phyloP scores from a whole-genome alignment of 2,329 filamentous ascomycete species.

The Colletotrichum cordylinicola region DNA sequence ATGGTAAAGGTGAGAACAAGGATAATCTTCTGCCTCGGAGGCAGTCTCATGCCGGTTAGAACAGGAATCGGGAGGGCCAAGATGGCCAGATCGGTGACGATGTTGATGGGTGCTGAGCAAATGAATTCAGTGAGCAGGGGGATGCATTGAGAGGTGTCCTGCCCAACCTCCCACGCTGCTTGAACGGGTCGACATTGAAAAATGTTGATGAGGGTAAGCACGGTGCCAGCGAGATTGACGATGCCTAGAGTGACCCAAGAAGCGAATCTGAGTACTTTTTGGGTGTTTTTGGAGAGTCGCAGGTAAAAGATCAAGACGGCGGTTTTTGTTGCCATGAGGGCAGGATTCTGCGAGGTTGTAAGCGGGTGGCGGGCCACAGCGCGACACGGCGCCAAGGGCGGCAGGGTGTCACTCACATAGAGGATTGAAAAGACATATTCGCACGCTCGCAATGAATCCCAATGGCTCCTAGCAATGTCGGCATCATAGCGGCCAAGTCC shows the following conservation, averaged over 20 bases:
- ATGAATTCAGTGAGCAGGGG: slow-evolving; percentile 68
- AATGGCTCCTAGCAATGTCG: slow-evolving; percentile 59
- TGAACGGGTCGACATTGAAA: slow-evolving; percentile 81
- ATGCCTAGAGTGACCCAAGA: slow-evolving; percentile 80
- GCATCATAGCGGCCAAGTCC: slow-evolving; percentile 73
- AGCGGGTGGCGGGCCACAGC: neutral
- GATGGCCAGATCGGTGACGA: slow-evolving; percentile 88
- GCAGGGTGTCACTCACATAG: slow-evolving; percentile 51
- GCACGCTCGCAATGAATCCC: slow-evolving; percentile 57
- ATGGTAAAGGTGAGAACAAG: slow-evolving; percentile 85
- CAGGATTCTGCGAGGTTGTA: slow-evolving; percentile 70
- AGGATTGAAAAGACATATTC: slow-evolving; percentile 71
- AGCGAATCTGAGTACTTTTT: slow-evolving; percentile 78
- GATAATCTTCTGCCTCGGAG: slow-evolving; percentile 85
- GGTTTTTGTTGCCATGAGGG: slow-evolving; percentile 89
- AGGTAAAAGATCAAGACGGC: slow-evolving; percentile 94
- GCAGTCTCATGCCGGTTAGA: slow-evolving; percentile 83
- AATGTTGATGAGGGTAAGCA: slow-evolving; percentile 85
- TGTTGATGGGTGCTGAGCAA: slow-evolving; percentile 86
- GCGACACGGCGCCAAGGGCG: neutral
- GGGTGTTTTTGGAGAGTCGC: slow-evolving; percentile 77
- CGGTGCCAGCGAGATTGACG: slow-evolving; percentile 79
- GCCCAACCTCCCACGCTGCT: slow-evolving; percentile 66
- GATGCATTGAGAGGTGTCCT: slow-evolving; percentile 50
- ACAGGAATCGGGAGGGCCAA: slow-evolving; percentile 89